Evolutionary conservation across 495 filamentous ascomycete genomes (phyloP), one percentile per base, ranked within the genome.

Genomic region (Tuber aestivum): DNA sequence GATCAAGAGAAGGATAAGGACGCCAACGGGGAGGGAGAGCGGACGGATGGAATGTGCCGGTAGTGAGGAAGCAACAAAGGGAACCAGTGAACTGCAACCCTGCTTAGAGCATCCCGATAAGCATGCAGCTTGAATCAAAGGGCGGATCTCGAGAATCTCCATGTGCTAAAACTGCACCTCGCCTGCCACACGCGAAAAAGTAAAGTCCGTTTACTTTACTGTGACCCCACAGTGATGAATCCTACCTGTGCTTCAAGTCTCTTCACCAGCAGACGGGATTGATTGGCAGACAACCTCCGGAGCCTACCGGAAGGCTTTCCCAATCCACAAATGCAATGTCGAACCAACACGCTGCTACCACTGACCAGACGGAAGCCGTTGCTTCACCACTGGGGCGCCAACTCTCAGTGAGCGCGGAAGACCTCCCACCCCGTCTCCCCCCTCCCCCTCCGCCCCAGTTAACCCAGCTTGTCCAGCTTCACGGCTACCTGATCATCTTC

Each of bases 401-500:
- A 37, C 35, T n/a, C 41, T 23, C 71, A 56, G 23, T 65, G 1
- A 41, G 61, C 78, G 72, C 73, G 32, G 70, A 79, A 65, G 70
- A 72, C 44, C 27, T 65, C 5, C 6, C 27, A 7, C 41, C 35
- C 20, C 35, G 16, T 40, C 27, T 9, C 18, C 45, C 27, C 61
- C 76, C 32, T 6, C 70, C 45, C 41, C 71, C 69, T 37, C 48
- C 41, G 38, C 76, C 6, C 72, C 78, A 45, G 70, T 35, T 76
- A 68, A 35, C 27, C 56, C 35, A 20, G n/a, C 3, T 75, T 27
- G 42, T 79, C 21, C 41, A 77, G 5, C 94, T 91, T 50, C 78
- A 91, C 77, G 92, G 92, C 16, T 92, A 97, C 84, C 90, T 97
- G 23, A 87, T 94, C 70, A 86, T 97, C 82, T 97, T 97, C 86